phyloP scores from a whole-genome alignment of 2,329 filamentous ascomycete genomes.

The Cercospora sesami region DNA sequence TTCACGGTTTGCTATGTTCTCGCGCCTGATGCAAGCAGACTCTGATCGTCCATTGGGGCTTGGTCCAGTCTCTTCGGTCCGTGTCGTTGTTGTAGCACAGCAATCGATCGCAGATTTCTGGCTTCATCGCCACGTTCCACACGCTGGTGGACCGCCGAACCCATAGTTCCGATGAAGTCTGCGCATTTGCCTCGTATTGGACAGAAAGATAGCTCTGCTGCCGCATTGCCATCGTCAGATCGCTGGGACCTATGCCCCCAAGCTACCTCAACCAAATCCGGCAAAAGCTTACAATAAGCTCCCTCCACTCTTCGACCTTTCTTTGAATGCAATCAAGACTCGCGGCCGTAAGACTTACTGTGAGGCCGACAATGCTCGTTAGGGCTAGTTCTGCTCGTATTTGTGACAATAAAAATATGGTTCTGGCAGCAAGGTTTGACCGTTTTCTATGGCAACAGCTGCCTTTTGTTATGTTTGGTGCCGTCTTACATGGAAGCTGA shows the following conservation, averaged over 20 bases:
- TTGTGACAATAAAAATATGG: too few relatives aligned
- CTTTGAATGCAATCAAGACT: not conserved
- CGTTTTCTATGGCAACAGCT: too few relatives aligned
- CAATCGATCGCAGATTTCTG: not conserved
- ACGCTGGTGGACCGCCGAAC: too few relatives aligned
- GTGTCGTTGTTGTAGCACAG: not conserved
- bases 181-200: not conserved
- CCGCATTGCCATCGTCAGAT: not conserved
- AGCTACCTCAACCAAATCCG: not conserved
- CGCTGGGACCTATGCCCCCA: not conserved
- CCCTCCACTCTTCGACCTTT: not conserved
- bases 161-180: not conserved
- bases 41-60: not conserved
- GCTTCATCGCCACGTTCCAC: not conserved
- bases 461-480: too few relatives aligned
- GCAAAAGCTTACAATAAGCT: not conserved
- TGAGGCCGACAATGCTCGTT: not conserved
- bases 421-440: too few relatives aligned
- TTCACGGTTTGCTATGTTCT: not conserved
- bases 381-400: not conserved
- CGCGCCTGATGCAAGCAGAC: not conserved
- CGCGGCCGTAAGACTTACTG: not conserved
- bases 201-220: not conserved
- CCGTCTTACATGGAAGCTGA: too few relatives aligned
- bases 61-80: not conserved